A percentile compares a stretch with the other conserved stretches of the same genome.
These are phyloP conservation scores for Beauveria rudraprayagi DNA, from an alignment of 2,329 filamentous ascomycete genomes.

Conservation along the genomic window DNA sequence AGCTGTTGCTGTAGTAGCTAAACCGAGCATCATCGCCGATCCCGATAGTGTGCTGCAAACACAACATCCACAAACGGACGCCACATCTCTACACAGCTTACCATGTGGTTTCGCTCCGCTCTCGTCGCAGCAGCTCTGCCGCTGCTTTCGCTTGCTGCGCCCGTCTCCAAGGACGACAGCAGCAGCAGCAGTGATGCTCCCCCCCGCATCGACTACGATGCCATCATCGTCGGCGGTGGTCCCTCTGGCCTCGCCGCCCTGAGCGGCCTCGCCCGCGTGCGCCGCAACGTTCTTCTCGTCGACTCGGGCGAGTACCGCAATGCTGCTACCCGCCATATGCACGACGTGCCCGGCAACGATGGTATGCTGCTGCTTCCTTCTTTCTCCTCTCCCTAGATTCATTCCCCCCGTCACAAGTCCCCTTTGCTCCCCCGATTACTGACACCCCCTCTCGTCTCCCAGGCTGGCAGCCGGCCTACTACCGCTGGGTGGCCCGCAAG, in stretches of 20 bases:
- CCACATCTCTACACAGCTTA: not conserved
- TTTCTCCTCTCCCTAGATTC: not conserved
- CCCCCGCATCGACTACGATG: constrained; percentile 36
- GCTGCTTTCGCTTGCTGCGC: constrained; percentile 13
- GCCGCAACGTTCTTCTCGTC: constrained; percentile 45
- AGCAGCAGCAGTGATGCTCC: not conserved
- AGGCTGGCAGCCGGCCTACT: constrained; percentile 48
- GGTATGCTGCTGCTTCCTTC: constrained; percentile 28
- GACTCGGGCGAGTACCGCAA: constrained; percentile 54
- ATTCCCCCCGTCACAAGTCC: not conserved
- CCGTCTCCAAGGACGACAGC: constrained; percentile 4
- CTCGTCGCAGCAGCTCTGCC: constrained; percentile 13
- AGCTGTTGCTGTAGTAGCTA: not conserved
- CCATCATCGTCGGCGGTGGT: constrained; percentile 49
- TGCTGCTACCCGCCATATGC: constrained; percentile 46
- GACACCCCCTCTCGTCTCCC: not conserved
- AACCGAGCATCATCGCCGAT: too few relatives aligned
- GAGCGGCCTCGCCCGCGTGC: constrained; percentile 51
- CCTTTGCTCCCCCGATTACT: not conserved
- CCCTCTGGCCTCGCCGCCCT: constrained; percentile 46
- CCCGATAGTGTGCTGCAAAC: not conserved
- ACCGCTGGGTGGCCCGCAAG: constrained; percentile 43
- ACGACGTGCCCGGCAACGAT: constrained; percentile 53
- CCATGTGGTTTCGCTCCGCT: constrained; percentile 3
- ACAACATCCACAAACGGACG: not conserved